These are phyloP conservation scores for Lasiosphaeria hispida DNA, from an alignment of 495 filamentous ascomycete genomes.

Conservation along the genomic window DNA sequence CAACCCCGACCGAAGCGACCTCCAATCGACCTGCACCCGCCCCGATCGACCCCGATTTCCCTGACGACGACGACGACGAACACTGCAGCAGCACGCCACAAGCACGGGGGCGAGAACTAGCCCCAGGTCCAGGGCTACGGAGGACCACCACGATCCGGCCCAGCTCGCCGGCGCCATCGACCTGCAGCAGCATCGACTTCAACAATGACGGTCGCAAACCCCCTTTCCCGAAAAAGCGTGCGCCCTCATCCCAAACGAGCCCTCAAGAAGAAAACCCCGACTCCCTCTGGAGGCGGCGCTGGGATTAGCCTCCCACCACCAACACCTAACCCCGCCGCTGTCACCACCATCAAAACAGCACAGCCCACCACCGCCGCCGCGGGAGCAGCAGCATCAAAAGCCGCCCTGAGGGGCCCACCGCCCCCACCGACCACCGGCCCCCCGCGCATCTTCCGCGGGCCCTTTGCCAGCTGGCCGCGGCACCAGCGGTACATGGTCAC, in stretches of 20 bases:
- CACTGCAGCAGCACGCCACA: neutral
- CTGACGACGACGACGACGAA: neutral
- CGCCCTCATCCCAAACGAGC: no score
- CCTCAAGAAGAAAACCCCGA: neutral
- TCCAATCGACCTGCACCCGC: neutral
- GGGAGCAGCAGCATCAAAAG: no score
- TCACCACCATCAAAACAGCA: neutral
- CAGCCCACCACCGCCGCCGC: no score
- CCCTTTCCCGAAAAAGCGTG: neutral
- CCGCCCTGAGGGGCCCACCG: no score
- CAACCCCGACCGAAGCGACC: neutral
- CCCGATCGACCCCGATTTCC: neutral
- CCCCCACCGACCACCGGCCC: neutral
- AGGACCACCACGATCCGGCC: neutral
- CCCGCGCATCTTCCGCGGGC: no score
- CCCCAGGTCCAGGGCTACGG: neutral
- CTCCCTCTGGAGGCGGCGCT: conserved; percentile 14
- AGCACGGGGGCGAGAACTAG: neutral
- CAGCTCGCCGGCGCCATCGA: conserved; percentile 2
- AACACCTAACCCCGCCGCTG: neutral
- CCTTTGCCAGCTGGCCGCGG: conserved; percentile 29
- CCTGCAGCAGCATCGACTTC: conserved; percentile 1
- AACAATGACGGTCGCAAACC: neutral
- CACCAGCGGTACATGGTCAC: conserved; percentile 38
- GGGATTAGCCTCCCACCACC: conserved; percentile 9